A percentile compares a stretch with the other conserved stretches of the same genome.
These are phyloP conservation scores for Amaranthus palmeri DNA, from an alignment of 148 eudicot genomes.

Conservation along the genomic window DNA sequence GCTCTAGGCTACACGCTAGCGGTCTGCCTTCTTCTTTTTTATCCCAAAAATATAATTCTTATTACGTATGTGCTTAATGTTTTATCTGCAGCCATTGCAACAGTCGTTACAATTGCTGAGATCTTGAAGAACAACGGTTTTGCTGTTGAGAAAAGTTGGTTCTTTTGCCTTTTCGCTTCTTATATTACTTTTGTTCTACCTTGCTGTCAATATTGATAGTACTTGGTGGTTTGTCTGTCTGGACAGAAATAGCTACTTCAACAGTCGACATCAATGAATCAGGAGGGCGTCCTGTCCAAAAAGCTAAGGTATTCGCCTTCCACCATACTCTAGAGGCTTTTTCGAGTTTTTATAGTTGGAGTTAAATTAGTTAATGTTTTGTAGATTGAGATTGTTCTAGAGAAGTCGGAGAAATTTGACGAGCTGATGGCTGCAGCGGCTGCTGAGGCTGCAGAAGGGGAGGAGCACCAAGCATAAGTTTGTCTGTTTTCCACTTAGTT, in stretches of 20 bases:
- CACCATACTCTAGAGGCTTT: too few species aligned
- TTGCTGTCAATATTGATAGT: constrained; percentile 2
- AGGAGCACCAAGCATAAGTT: constrained; percentile 32
- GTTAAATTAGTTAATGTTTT: not conserved
- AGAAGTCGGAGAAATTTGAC: constrained; percentile 75
- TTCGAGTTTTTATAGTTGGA: too few species aligned
- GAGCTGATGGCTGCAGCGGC: constrained; percentile 85
- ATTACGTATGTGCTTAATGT: not conserved
- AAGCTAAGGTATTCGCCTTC: constrained; percentile 53
- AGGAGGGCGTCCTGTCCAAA: constrained; percentile 58
- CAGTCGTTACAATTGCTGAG: constrained; percentile 71
- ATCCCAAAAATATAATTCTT: not conserved
- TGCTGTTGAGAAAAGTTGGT: constrained; percentile 65
- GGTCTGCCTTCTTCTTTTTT: not conserved
- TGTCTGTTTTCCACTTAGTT: constrained; percentile 6
- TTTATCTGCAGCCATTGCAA: constrained; percentile 57
- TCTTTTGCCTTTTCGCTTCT: not conserved
- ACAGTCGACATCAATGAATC: constrained; percentile 68
- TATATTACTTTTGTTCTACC: not conserved
- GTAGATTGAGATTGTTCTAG: constrained; percentile 76
- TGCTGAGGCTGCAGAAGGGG: constrained; percentile 40
- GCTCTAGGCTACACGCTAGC: not conserved
- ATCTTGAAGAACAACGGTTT: constrained; percentile 74
- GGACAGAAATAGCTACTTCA: constrained; percentile 55
- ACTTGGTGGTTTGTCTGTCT: constrained; percentile 3